A percentile compares a stretch with the other conserved stretches of the same genome.
Conservation (phyloP, 2,329 filamentous ascomycete genomes). For the Pyrenophora seminiperda region DNA sequence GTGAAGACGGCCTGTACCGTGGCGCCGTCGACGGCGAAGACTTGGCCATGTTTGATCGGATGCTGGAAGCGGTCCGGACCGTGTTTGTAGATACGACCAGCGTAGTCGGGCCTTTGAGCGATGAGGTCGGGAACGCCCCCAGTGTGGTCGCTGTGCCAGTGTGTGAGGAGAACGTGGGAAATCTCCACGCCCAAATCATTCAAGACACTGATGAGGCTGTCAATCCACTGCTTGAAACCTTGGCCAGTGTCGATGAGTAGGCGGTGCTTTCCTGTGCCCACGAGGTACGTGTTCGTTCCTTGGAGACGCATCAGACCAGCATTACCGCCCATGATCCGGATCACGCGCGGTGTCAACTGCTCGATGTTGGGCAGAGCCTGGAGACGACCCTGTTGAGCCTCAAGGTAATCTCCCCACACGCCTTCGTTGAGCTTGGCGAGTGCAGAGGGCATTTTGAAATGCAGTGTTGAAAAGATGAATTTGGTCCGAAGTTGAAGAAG, state of each 20-base stretch:
- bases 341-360: not conserved
- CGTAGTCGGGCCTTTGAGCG: constrained; percentile 31
- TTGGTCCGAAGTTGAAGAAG: not conserved
- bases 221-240: constrained; percentile 8
- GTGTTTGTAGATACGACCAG: constrained; percentile 47
- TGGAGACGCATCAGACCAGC: constrained; percentile 2
- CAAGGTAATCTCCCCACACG: not conserved
- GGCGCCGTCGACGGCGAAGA: constrained; percentile 48
- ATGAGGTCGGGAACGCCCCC: constrained; percentile 51
- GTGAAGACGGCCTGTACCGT: constrained; percentile 39
- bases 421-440: constrained; percentile 1
- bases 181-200: constrained; percentile 36
- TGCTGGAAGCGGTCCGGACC: constrained; percentile 35
- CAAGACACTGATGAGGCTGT: constrained; percentile 38
- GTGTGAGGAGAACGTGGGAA: constrained; percentile 51
- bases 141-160: constrained; percentile 54
- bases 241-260: constrained; percentile 3
- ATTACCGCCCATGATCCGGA: constrained; percentile 3
- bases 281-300: constrained; percentile 2
- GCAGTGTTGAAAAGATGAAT: not conserved
- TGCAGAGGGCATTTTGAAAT: not conserved
- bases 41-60: constrained; percentile 45
- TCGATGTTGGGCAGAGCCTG: not conserved
- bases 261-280: not conserved
- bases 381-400: not conserved